These are phyloP conservation scores for Marsdenia floribunda DNA, from an alignment of 257 asterid species.

Conservation along the genomic window DNA sequence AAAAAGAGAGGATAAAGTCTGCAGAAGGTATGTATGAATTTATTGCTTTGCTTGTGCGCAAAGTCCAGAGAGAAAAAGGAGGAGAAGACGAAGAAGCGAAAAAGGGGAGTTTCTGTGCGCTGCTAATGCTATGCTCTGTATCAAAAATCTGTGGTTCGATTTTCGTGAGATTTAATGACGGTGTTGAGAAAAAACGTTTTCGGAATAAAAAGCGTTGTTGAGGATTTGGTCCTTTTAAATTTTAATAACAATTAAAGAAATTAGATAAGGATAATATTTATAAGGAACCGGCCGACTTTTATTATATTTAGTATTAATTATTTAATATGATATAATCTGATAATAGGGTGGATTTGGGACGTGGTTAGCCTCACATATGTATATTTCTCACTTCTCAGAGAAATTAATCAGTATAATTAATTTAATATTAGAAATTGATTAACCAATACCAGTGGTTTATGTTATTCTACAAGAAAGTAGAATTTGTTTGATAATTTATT, in stretches of 20 bases:
- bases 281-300: conserved; percentile 2
- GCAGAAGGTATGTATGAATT: neutral
- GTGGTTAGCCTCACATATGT: neutral
- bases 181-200: conserved; percentile 7
- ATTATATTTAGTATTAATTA: neutral
- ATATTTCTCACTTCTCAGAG: no score
- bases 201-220: conserved; percentile 12
- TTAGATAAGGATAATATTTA: conserved; percentile 8
- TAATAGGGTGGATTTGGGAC: neutral
- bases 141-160: neutral
- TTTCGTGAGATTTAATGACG: neutral
- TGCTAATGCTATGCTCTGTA: neutral
- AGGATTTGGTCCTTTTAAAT: neutral
- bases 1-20: neutral
- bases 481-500: no score
- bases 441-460: no score
- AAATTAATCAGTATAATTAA: neutral
- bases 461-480: no score
- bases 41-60: conserved; percentile 20
- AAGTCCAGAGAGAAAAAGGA: conserved; percentile 1
- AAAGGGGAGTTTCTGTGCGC: neutral
- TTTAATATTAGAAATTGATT: no score
- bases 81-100: neutral
- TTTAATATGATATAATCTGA: neutral
- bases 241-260: neutral